Percentiles rank a stretch among this genome's conserved stretches.
Evolutionary conservation across 2,329 filamentous ascomycete genomes (phyloP).

Genomic region (Coniochaeta sp.): DNA sequence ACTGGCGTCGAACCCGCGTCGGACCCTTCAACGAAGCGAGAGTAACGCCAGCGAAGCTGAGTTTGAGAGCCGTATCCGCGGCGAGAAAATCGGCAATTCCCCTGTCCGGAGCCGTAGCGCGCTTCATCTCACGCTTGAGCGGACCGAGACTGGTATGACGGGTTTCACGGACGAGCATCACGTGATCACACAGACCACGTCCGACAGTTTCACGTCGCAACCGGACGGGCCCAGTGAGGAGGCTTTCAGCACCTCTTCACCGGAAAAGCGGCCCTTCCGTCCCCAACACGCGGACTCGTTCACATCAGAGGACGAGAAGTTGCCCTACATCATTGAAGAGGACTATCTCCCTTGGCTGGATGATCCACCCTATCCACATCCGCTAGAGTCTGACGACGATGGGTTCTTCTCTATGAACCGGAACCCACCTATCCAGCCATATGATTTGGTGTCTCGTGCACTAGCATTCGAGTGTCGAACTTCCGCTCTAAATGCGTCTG

Average conservation of each 20-base stretch:
- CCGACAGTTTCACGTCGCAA: conserved; percentile 18
- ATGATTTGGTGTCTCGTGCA: conserved; percentile 43
- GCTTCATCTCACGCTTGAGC: conserved; percentile 11
- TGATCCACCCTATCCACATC: conserved; percentile 49
- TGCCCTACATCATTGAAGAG: conserved; percentile 39
- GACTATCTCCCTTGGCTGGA: conserved; percentile 54
- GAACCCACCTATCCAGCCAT: conserved; percentile 44
- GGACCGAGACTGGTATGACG: conserved; percentile 16
- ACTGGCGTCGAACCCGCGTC: conserved; percentile 5
- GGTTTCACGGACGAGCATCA: conserved; percentile 21
- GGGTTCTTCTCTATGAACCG: conserved; percentile 6
- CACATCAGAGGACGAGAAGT: conserved; percentile 15
- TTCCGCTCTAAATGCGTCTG: conserved; percentile 52
- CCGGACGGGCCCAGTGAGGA: conserved; percentile 2
- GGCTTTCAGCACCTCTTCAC: conserved; percentile 4
- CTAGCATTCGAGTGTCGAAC: conserved; percentile 49
- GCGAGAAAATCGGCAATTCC: conserved; percentile 27
- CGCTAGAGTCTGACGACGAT: conserved; percentile 18
- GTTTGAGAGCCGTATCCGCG: conserved; percentile 39
- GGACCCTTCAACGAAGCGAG: neutral
- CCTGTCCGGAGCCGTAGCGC: conserved; percentile 6
- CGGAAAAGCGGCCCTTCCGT: conserved; percentile 9
- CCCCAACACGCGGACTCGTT: conserved; percentile 7
- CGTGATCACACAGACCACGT: conserved; percentile 40
- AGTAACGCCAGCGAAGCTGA: conserved; percentile 21